Evolutionary conservation across 192 early-diverging fungal species (phyloP), one percentile per base, ranked within the genome.

Genomic region (Linnemannia exigua): DNA sequence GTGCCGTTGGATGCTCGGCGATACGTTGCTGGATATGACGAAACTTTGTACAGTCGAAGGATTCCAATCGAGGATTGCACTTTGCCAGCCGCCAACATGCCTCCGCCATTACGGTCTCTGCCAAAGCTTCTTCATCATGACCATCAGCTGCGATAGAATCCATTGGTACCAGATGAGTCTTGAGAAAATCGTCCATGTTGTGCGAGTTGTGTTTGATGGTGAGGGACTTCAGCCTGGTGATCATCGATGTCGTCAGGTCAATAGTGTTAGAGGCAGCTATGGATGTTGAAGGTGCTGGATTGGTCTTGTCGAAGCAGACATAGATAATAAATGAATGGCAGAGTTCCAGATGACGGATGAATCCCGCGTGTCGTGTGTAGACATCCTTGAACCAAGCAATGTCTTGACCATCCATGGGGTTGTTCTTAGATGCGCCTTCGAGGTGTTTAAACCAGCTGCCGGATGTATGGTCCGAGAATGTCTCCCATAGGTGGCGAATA

Each of bases 401-500:
- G 28, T 63, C 58, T 25, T 63, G 58, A 31, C 2, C 14, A 22
- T 3, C 58, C 58, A 25, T 25, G 22, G 58, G 12, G 11, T 7
- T 63, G 25, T 63, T 25, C 28, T 63, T 63, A 25, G 31, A n/a
- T 3, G 58, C 58, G 25, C 2, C 7, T 63, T 63, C 25, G 28
- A 63, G 58, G 11, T 28, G 58, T 31, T 31, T 63, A 25, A 63
- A 63, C 58, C 58, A 63, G 14, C 31, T 11, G 28, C 58, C 28
- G 1, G 58, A 63, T 25, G 58, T 31, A 12, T 63, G 7, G 58
- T 63, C 58, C 58, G 58, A 63, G 58, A 63, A 63, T 63, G 58
- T 63, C 12, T 63, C 58, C 58, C 58, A 63, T n/a, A 63, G 58
- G 28, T 63, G 28, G 28, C 58, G 58, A 63, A 63, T 63, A 63